Base-by-base conservation (phyloP, 345 rosid species). In the Euphorbia peplus region DNA sequence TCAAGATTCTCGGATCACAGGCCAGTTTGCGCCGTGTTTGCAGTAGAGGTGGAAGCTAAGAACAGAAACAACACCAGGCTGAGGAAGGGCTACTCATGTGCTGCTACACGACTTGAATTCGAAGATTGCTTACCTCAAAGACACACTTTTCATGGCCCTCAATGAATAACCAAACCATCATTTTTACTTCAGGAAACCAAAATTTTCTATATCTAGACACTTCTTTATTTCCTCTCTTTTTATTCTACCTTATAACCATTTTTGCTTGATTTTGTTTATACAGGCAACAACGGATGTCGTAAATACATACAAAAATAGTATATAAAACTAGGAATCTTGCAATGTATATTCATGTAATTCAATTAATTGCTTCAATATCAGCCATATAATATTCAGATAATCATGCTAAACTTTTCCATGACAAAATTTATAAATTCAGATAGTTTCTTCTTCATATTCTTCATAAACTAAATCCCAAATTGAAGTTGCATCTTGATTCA, bases 1-100 rank as follows among this genome's bases (percentile, higher is more conserved):
- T 92, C 98, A 0, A 82, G 92, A 79, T 90, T 95, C 68, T 95
- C 99, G 0, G 97, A 95, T 64, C 99, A 95, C 76, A 76, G 99
- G 69, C 98, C 99, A 1, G 99, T 95, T 16, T 95, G 93, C 15
- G 85, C 96, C 0, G 75, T 87, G 15, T 92, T 95, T 68, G 82
- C 87, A 0, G 84, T 90, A 63, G 87, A 83, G 54, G 92, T 88
- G 55, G 88, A 82, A 68, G 79, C 78, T 25, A 80, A 81, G 71
- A 88, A 72, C 59, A 75, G 75, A 28, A 71, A 19, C 52, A 71
- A 60, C 60, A 78, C 70, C 73, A 81, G 64, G 81, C 83, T 90
- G 57, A 84, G 91, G 60, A 95, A 95, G 68, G 93, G 96, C 9
- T 88, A 80, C 73, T 90, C 93, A 0, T 87, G 84, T 66, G 80